These are phyloP conservation scores for Mucor ambiguus DNA, from an alignment of 371 early-diverging fungal genomes.

Conservation along the genomic window DNA sequence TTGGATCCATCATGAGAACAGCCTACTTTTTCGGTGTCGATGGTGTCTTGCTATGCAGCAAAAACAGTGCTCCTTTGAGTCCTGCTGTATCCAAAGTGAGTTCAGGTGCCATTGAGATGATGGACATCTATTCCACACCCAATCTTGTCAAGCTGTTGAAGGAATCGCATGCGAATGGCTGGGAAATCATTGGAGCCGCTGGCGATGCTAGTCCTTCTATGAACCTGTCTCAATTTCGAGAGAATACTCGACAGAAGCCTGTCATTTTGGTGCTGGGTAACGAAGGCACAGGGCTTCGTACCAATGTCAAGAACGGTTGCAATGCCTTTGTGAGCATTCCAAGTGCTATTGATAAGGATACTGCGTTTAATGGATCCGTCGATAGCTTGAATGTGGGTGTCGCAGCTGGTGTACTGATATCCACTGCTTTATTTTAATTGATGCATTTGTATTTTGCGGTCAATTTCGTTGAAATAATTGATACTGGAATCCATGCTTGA, in stretches of 20 bases:
- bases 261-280: conserved; percentile 66
- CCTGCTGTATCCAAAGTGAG: conserved; percentile 64
- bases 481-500: too few species aligned
- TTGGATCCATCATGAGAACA: conserved; percentile 67
- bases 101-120: conserved; percentile 66
- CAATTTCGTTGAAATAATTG: too few species aligned
- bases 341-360: background rate
- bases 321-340: conserved; percentile 49
- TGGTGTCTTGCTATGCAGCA: conserved; percentile 59
- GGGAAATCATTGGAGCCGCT: conserved; percentile 60
- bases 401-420: conserved; percentile 58
- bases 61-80: conserved; percentile 61
- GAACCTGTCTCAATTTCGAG: conserved; percentile 3
- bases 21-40: conserved; percentile 64
- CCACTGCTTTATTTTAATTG: conserved; percentile 12
- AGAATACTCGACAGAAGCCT: conserved; percentile 19
- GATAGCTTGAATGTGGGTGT: conserved; percentile 71
- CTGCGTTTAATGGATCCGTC: conserved; percentile 33
- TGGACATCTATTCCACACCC: conserved; percentile 52
- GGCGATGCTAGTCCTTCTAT: conserved; percentile 19
- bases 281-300: conserved; percentile 63
- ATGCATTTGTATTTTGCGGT: too few species aligned
- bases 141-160: conserved; percentile 56
- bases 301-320: conserved; percentile 46
- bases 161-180: conserved; percentile 44